Evolutionary conservation across 2,329 filamentous ascomycete species (phyloP), one percentile per base, ranked within the genome.

Genomic region (Arthrobotrys megalospora): DNA sequence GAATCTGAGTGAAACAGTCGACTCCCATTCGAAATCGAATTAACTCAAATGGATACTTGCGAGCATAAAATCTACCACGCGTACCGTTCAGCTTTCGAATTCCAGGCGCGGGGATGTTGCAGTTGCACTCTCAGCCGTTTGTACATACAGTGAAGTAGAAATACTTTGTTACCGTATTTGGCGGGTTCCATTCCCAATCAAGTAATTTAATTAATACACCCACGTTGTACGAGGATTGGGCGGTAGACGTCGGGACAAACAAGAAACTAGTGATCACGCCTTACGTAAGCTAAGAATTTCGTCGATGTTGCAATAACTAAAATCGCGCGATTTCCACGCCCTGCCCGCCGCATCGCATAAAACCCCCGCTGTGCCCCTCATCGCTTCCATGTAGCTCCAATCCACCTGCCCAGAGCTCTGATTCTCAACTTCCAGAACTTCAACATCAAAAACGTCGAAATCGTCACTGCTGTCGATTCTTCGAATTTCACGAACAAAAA

Each of bases 311-410:
- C 55, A 60, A 60, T 60, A 43, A 43, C 34, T 24, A 60, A 60
- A 60, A 60, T 60, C 55, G 55, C 55, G 55, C 55, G 55, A 60
- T 60, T 43, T 28, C 34, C 16, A 28, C 36, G 19, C 36, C 36
- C n/a, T 32, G 24, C 8, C 34, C 11, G n/a, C 36, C 19, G 55
- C 55, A 60, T 60, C 55, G 16, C 36, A 43, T 43, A 43, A 60
- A 60, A 60, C 7, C 55, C 55, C 55, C 55, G n/a, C 55, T 16
- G 24, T 28, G 34, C 55, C 55, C 55, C 55, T 60, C 55, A 60
- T 60, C 55, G 34, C 55, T 41, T 60, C 36, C 55, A 60, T 43
- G 36, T 43, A 60, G 36, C 55, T 43, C 24, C 3, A 43, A 43
- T 21, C 50, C 32, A 38, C 34, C 34, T n/a, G 43, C 12, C 6